Base-by-base conservation (phyloP, 495 filamentous ascomycete species). In the Stereocaulon alpinum region DNA sequence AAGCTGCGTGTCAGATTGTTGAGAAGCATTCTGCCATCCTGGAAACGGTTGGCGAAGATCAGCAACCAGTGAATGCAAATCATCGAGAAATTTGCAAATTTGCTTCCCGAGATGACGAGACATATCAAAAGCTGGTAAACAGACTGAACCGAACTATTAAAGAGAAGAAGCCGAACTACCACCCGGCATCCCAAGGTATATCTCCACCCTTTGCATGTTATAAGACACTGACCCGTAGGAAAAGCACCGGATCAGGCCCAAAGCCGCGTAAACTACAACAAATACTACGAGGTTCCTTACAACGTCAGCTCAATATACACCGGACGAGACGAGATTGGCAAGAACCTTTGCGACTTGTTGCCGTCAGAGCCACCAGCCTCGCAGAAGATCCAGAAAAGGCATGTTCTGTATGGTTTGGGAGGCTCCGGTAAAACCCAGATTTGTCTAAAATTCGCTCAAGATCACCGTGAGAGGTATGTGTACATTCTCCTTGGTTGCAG, bases 381-480 rank as follows among this genome's bases (percentile, higher is more conserved):
- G 6, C 18, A 32, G 20, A 29, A 27, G 14, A 41, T 9, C 14
- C 64, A 69, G 48, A 62, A 59, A 40, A 64, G 63, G 20, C 72
- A 68, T 64, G 66, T 72, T 56, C 54, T 73, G 14, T 67, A 69
- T 54, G 71, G 71, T 6, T 52, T 74, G 20, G 70, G 72, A 17
- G 74, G 72, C 7, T 65, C 71, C 48, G 72, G 74, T 10, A 77
- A 76, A 59, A 73, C 67, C 15, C 70, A 75, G 57, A 62, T 71
- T 53, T 67, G 64, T 58, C 68, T 66, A 62, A 75, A 74, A 61
- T 74, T 68, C 64, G 72, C 67, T 4, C 57, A 70, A 55, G 66
- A 72, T 37, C 57, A 70, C 55, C 58, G 64, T 29, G 53, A 64
- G 12, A 76, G 73, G 30, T 78, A 69, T 17, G 49, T 43, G 6